Evolutionary conservation across 176 grass and related monocot species (phyloP).

Genomic region (Thinopyrum elongatum): DNA sequence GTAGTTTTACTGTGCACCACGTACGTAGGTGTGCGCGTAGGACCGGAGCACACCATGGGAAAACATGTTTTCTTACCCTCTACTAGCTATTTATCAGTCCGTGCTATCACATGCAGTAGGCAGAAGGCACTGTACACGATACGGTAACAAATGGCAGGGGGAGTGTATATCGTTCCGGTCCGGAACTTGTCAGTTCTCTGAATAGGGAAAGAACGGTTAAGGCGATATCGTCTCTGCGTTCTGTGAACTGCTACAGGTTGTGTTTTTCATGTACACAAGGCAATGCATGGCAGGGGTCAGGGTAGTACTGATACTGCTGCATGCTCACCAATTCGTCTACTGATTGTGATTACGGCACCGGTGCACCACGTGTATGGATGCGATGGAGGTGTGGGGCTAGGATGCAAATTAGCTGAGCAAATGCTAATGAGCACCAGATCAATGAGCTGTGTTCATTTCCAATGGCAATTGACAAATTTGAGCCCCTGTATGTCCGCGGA

Average conservation of each 20-base stretch:
- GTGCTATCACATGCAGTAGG: not conserved
- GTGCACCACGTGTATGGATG: no score
- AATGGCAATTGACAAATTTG: no score
- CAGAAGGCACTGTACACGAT: not conserved
- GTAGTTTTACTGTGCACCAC: not conserved
- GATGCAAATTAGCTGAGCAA: no score
- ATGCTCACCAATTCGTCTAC: no score
- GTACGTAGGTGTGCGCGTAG: not conserved
- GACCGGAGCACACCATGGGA: no score
- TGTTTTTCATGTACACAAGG: not conserved
- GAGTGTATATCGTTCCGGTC: not conserved
- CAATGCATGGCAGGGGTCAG: not conserved
- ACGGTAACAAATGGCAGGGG: constrained; percentile 11
- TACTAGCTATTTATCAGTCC: not conserved
- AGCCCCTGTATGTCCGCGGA: no score
- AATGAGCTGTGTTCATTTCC: no score
- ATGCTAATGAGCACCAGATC: no score
- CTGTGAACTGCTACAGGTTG: not conserved
- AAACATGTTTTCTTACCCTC: not conserved
- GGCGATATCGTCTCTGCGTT: not conserved
- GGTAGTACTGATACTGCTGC: no score
- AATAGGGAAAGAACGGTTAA: constrained; percentile 3
- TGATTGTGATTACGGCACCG: no score
- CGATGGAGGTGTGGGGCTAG: no score
- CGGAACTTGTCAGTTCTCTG: constrained; percentile 12